These are phyloP conservation scores for Phytophthora sp. DNA, from an alignment of 352 stramenopile genomes.

Conservation along the genomic window DNA sequence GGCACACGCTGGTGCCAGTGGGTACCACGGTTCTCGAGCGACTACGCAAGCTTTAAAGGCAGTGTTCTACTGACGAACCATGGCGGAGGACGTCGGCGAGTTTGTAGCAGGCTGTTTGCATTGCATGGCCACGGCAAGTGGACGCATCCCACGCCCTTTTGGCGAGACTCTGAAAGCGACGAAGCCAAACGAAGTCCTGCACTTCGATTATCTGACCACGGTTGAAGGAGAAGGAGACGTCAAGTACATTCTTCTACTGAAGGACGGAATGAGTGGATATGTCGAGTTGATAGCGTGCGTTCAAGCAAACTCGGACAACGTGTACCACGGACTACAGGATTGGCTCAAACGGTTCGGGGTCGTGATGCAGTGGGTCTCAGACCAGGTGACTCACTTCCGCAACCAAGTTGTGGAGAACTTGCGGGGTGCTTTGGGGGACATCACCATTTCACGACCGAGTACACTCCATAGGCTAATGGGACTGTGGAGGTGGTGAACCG, in stretches of 20 bases:
- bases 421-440: not conserved
- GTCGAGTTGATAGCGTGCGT: conserved; percentile 23
- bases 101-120: conserved; percentile 25
- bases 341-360: conserved; percentile 3
- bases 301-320: not conserved
- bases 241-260: conserved; percentile 38
- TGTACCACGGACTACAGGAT: not conserved
- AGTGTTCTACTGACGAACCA: conserved; percentile 22
- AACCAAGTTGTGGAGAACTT: not conserved
- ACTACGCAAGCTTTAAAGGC: conserved; percentile 18
- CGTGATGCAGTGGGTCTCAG: not conserved
- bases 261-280: conserved; percentile 42
- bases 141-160: conserved; percentile 14
- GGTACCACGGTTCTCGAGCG: conserved; percentile 26
- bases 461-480: conserved; percentile 5
- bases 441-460: conserved; percentile 4
- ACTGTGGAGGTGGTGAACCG: conserved; percentile 10
- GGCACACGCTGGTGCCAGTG: conserved; percentile 25
- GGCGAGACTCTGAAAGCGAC: conserved; percentile 27
- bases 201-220: conserved; percentile 39
- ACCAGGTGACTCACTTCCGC: not conserved
- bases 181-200: conserved; percentile 41
- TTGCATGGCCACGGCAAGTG: conserved; percentile 4
- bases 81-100: conserved; percentile 1
- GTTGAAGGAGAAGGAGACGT: not conserved